Conservation (phyloP, 75 land plant genomes). For the Adiantum capillusveneris region DNA sequence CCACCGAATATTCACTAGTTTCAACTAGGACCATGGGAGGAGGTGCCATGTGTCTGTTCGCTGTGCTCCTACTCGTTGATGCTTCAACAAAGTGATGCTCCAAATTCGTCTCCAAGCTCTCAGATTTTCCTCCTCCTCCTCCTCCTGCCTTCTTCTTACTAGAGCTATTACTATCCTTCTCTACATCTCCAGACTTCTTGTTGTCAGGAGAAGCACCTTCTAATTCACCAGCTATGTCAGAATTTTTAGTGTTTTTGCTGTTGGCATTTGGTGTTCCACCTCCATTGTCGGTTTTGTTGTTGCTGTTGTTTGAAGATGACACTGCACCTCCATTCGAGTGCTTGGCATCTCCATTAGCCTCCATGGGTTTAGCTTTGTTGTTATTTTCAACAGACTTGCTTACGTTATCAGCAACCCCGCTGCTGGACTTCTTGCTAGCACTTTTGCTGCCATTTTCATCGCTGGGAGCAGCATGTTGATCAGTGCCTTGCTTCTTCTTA, state of each 20-base stretch:
- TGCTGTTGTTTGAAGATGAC: neutral
- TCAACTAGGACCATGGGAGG: constrained; percentile 2
- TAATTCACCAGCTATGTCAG: too few species aligned
- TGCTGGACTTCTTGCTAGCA: too few species aligned
- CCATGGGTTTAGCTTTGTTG: too few species aligned
- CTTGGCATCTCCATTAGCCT: neutral
- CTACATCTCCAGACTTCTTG: neutral
- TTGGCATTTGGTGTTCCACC: too few species aligned
- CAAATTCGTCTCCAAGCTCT: neutral
- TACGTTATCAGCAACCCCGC: too few species aligned
- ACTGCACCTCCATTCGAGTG: neutral
- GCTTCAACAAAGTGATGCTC: neutral
- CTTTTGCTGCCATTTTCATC: too few species aligned
- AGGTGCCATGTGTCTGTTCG: neutral
- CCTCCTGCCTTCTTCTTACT: neutral
- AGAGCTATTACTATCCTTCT: neutral
- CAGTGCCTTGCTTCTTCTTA: neutral
- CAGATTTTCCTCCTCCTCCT: neutral
- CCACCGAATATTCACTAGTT: neutral
- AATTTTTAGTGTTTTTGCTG: too few species aligned
- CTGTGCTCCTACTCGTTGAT: neutral
- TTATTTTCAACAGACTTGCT: too few species aligned
- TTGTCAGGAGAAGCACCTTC: too few species aligned
- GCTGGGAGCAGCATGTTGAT: neutral
- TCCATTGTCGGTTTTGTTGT: neutral